Evolutionary conservation across 2,329 filamentous ascomycete species (phyloP), one percentile per base, ranked within the genome.

Genomic region (Pseudopithomyces maydicus): DNA sequence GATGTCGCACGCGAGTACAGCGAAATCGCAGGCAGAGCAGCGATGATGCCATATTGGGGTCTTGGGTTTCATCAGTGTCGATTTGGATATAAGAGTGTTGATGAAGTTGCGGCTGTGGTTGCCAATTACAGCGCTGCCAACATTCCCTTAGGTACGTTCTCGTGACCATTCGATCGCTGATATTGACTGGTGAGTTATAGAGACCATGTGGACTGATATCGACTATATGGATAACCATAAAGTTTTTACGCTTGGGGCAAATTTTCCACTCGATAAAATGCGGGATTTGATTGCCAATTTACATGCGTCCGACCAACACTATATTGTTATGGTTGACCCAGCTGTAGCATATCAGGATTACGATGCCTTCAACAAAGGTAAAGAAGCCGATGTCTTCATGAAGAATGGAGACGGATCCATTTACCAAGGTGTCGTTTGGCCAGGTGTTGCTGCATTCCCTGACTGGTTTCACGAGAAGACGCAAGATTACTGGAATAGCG

Each of bases 261-360:
- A 85, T 15, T 91, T 87, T 65, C 84, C 88, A 0, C 71, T 89
- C 4, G 57, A 79, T 1, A 80, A 82, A 67, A 83, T 91, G 78
- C 85, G 85, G 41, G 81, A 86, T 59, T 74, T 92, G 1, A 85
- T 89, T 26, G 79, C 83, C 42, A 82, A 88, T 26, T 80, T 94
- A 1, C 89, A 92, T 65, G 73, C 75, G 6, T 82, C 86, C 55
- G 72, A 89, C 45, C 89, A 91, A 69, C 84, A 90, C 52, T 90
- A 90, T 62, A 84, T 91, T 45, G 79, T 92, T 42, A 95, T 94
- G 89, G 89, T 94, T 0, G 90, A 94, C 65, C 88, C 88, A 65
- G 87, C 87, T 26, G 81, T 86, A 7, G 80, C 79, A 1, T 69
- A 67, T 38, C 68, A 72, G 50, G 57, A 71, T 45, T 88, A 86